Evolutionary conservation across 768 basidiomycete genomes (phyloP).

Genomic region (Mycena galericulata): DNA sequence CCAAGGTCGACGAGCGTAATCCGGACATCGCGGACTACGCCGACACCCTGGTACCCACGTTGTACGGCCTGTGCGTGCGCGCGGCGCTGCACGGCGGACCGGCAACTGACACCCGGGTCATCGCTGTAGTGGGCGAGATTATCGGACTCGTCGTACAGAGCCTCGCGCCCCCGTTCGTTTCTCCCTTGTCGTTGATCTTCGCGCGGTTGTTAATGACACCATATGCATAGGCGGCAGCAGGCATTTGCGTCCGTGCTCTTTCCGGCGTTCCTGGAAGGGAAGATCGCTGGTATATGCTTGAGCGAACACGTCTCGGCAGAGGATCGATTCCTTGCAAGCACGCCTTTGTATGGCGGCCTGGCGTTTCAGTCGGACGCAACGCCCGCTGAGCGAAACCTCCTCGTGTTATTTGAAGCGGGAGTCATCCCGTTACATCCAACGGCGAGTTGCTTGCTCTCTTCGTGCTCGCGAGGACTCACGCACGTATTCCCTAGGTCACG

Average conservation of each 20-base stretch:
- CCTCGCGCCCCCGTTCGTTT: constrained; percentile 72
- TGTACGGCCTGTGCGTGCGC: constrained; percentile 73
- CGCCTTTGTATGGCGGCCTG: constrained; percentile 7
- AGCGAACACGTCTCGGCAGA: constrained; percentile 62
- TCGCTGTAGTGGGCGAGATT: constrained; percentile 74
- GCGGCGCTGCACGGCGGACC: constrained; percentile 52
- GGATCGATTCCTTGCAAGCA: constrained; percentile 67
- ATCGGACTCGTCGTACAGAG: constrained; percentile 76
- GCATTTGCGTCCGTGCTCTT: constrained; percentile 63
- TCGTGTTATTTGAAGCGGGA: constrained; percentile 75
- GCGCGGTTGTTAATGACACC: constrained; percentile 15
- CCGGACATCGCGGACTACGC: constrained; percentile 84
- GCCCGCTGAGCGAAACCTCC: constrained; percentile 67
- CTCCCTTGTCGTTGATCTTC: constrained; percentile 3
- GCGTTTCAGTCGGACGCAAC: constrained; percentile 55
- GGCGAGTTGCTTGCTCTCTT: constrained; percentile 51
- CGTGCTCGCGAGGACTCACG: neutral
- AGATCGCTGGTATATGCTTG: constrained; percentile 44
- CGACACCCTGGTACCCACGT: constrained; percentile 76
- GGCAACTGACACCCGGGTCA: constrained; percentile 61
- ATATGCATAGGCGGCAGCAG: constrained; percentile 69
- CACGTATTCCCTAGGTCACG: constrained; percentile 50
- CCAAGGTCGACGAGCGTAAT: constrained; percentile 63
- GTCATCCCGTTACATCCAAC: constrained; percentile 75
- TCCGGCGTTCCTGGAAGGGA: constrained; percentile 66